These are phyloP conservation scores for Termitomyces sp. DNA, from an alignment of 768 basidiomycete species.

Conservation along the genomic window DNA sequence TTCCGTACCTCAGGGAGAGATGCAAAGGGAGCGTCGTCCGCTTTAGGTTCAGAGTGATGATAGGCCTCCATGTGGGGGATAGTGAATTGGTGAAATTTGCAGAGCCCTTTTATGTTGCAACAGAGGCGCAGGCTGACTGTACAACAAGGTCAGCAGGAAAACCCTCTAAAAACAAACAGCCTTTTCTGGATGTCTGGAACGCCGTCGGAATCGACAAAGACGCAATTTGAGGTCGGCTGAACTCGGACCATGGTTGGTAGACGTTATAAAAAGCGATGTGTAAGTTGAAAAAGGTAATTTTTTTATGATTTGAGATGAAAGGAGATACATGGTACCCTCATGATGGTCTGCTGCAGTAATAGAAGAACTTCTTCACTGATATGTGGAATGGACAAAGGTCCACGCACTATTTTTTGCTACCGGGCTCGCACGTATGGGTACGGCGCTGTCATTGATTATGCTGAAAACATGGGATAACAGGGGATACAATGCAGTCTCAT, in stretches of 20 bases:
- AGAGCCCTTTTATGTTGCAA: not conserved
- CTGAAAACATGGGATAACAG: too few relatives aligned
- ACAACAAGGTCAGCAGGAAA: not conserved
- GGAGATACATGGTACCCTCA: not conserved
- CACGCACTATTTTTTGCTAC: too few relatives aligned
- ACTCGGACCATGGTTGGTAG: not conserved
- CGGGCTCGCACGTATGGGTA: too few relatives aligned
- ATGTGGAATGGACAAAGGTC: too few relatives aligned
- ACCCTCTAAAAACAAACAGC: too few relatives aligned
- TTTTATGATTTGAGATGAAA: not conserved
- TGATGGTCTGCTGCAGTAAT: not conserved
- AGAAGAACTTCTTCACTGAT: too few relatives aligned
- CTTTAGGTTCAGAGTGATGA: not conserved
- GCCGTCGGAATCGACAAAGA: not conserved
- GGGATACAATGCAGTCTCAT: too few relatives aligned
- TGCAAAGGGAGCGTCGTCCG: not conserved
- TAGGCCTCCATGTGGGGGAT: not conserved
- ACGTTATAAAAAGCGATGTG: not conserved
- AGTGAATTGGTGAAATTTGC: not conserved
- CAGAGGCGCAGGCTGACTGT: not conserved
- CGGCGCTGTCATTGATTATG: too few relatives aligned
- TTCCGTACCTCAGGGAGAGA: constrained; percentile 5
- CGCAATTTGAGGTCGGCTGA: not conserved
- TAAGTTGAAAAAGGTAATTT: not conserved
- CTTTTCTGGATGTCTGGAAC: not conserved